Percentiles rank a stretch among this genome's conserved stretches.
Evolutionary conservation across 371 early-diverging fungal species (phyloP).

Genomic region (Mortierella sp.): DNA sequence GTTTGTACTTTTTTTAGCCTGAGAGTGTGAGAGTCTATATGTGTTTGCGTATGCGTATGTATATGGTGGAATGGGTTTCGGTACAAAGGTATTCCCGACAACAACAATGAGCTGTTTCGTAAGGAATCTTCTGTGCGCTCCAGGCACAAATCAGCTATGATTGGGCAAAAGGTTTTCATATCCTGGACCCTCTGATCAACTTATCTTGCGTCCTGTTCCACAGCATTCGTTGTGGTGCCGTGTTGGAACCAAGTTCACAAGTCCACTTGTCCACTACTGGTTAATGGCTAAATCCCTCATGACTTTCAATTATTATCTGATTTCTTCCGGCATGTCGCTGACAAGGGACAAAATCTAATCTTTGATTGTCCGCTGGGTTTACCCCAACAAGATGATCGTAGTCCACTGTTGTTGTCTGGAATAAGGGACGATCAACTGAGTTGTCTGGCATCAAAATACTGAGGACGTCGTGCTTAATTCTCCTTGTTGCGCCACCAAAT

Average conservation of each 20-base stretch:
- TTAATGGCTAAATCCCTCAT: too few species aligned
- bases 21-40: too few species aligned
- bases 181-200: not conserved
- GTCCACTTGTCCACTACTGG: too few species aligned
- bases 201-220: not conserved
- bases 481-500: slow-evolving; percentile 1
- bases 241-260: not conserved
- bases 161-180: slow-evolving; percentile 8
- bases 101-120: not conserved
- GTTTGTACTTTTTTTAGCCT: not conserved
- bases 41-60: not conserved
- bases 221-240: not conserved
- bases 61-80: not conserved
- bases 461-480: not conserved
- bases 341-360: not conserved
- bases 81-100: slow-evolving; percentile 1
- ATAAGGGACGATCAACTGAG: not conserved
- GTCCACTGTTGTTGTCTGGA: too few species aligned
- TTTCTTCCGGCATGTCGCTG: too few species aligned
- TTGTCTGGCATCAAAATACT: not conserved
- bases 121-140: slow-evolving; percentile 10
- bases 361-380: not conserved
- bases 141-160: slow-evolving; percentile 14
- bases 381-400: not conserved
- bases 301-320: too few species aligned